Percentiles rank a stretch among this genome's conserved stretches.
Conservation (phyloP, 768 basidiomycete species). For the Udeniomyces megalosporus region DNA sequence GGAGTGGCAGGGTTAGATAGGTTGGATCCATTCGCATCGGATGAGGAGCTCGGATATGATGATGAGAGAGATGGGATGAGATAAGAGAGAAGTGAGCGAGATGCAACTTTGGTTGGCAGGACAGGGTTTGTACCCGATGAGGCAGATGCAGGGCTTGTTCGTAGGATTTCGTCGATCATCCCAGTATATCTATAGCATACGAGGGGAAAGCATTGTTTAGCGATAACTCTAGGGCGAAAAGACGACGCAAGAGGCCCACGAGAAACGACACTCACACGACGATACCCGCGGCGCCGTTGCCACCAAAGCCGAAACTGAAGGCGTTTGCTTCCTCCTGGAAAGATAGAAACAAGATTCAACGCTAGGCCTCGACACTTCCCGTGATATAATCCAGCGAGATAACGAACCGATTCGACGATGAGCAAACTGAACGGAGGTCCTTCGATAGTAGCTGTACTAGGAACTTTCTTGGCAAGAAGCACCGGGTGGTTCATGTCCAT, state of each 20-base stretch:
- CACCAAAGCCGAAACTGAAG: conserved; percentile 81
- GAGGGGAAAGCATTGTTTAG: too few species aligned
- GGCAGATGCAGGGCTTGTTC: conserved; percentile 20
- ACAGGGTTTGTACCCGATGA: conserved; percentile 40
- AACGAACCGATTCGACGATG: conserved; percentile 68
- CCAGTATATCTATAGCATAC: too few species aligned
- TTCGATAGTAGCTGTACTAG: conserved; percentile 38
- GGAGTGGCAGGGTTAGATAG: conserved; percentile 33
- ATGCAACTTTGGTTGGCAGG: conserved; percentile 8
- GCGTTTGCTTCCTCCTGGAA: conserved; percentile 85
- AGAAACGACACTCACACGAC: too few species aligned
- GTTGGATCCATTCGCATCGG: background rate
- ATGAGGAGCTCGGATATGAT: background rate
- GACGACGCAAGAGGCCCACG: too few species aligned
- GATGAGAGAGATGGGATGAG: background rate
- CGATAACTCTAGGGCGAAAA: too few species aligned
- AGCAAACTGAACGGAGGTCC: conserved; percentile 83
- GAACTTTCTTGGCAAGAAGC: conserved; percentile 25
- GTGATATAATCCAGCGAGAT: too few species aligned
- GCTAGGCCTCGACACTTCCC: too few species aligned
- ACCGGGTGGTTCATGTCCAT: conserved; percentile 30
- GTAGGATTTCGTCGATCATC: conserved; percentile 73
- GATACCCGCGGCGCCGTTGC: conserved; percentile 77
- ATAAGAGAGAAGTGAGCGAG: conserved; percentile 9
- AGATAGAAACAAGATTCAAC: too few species aligned